Conservation (phyloP, 768 basidiomycete genomes). For the Pleurotus pulmonarius region DNA sequence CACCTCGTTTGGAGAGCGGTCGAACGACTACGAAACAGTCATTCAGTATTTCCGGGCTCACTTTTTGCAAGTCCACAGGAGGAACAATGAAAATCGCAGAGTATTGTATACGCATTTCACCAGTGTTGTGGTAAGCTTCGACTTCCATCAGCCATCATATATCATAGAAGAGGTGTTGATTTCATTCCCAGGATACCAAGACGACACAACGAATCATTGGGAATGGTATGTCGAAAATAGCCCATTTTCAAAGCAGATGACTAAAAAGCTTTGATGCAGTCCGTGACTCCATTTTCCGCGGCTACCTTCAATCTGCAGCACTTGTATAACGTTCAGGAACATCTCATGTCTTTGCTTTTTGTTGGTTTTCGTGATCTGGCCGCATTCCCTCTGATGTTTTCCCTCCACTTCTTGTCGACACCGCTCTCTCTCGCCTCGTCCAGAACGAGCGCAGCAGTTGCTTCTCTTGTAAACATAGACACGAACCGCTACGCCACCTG, state of each 20-base stretch:
- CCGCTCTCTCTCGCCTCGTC: not conserved
- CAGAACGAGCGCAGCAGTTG: not conserved
- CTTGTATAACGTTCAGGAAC: slow-evolving; percentile 43
- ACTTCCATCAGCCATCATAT: not conserved
- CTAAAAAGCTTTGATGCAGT: slow-evolving; percentile 33
- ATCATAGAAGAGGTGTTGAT: slow-evolving; percentile 5
- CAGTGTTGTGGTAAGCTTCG: slow-evolving; percentile 63
- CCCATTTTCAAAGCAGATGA: slow-evolving; percentile 9
- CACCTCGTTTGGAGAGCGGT: slow-evolving; percentile 74
- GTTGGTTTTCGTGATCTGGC: not conserved
- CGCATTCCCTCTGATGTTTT: not conserved
- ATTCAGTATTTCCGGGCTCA: slow-evolving; percentile 87
- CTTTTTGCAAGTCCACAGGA: slow-evolving; percentile 77
- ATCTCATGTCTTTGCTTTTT: not conserved
- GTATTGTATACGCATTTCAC: slow-evolving; percentile 83
- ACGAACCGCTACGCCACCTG: not conserved
- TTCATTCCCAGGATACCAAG: slow-evolving; percentile 63
- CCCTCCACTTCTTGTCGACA: not conserved
- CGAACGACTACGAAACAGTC: slow-evolving; percentile 80
- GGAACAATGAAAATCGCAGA: slow-evolving; percentile 75
- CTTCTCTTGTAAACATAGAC: slow-evolving; percentile 2
- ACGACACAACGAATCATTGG: slow-evolving; percentile 81
- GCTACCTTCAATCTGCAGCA: slow-evolving; percentile 69
- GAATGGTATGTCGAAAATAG: slow-evolving; percentile 50
- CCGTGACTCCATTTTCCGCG: slow-evolving; percentile 73